These are phyloP conservation scores for Penicillium psychrosexuale DNA, from an alignment of 2,329 filamentous ascomycete species.

Conservation along the genomic window DNA sequence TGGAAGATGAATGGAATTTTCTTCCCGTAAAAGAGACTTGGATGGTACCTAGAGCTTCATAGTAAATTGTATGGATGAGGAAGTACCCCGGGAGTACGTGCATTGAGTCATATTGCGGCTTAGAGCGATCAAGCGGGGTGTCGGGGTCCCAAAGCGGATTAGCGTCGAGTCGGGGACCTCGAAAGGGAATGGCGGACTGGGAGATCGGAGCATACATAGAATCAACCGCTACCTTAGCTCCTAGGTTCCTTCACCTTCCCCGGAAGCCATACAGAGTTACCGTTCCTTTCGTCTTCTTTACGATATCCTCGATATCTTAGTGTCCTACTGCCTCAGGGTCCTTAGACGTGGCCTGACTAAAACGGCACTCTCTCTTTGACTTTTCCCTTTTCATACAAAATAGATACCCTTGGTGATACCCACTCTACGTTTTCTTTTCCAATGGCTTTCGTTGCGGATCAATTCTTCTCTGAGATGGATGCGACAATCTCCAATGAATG, in stretches of 20 bases:
- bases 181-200: conserved; percentile 20
- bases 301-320: background rate
- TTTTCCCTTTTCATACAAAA: background rate
- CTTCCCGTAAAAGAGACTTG: background rate
- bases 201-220: conserved; percentile 6
- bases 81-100: background rate
- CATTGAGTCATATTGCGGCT: conserved; percentile 11
- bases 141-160: conserved; percentile 28
- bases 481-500: conserved; percentile 26
- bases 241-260: conserved; percentile 15
- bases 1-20: background rate
- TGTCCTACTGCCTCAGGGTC: conserved; percentile 1
- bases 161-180: conserved; percentile 30
- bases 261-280: conserved; percentile 2
- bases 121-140: conserved; percentile 13
- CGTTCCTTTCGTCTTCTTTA: conserved; percentile 2
- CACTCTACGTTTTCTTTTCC: conserved; percentile 1
- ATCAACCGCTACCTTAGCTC: conserved; percentile 20
- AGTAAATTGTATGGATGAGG: background rate
- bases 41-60: background rate
- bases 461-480: conserved; percentile 26
- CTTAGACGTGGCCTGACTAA: background rate
- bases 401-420: conserved; percentile 9
- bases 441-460: conserved; percentile 30
- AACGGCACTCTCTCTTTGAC: background rate